Evolutionary conservation across 2,329 filamentous ascomycete species (phyloP), one percentile per base, ranked within the genome.

Genomic region (Fonsecaea monophora): DNA sequence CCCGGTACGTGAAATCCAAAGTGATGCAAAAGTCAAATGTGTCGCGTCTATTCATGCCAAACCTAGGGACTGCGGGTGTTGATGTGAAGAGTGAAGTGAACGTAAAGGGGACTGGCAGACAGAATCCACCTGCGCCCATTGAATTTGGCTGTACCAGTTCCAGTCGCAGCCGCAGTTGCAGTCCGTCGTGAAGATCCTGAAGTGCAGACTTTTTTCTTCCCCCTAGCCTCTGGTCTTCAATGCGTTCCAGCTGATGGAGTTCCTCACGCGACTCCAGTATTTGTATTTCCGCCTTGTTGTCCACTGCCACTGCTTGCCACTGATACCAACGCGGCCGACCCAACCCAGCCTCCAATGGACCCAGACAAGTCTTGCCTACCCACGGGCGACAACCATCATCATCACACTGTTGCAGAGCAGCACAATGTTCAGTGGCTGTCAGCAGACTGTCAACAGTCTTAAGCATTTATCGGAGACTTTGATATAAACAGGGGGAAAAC

Each of bases 21-120:
- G 65, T 64, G 60, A 69, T 72, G 69, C 59, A 65, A 61, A 69
- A 45, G 56, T 68, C 62, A 67, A 69, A 70, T 60, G 57, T 56
- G 57, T 54, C 55, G 59, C 50, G 56, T 42, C 55, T 70, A 70
- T 65, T 66, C 66, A 72, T 72, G 66, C 66, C 65, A 67, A 58
- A 65, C 34, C 53, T 65, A 67, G 64, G 64, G 63, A 61, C 38
- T 13, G 50, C 9, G 9, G 18, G 45, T 50, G 15, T 50, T n/a
- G 30, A 55, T 55, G 53, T 25, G 53, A 34, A 54, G 42, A 62
- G 64, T 65, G 65, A 63, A 69, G 60, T 57, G 67, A 67, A 34
- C 53, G 61, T 62, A 60, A 67, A 64, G 42, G 53, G 53, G 37
- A 59, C 40, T 18, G 56, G 38, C 53, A 57, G 40, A 48, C 48